phyloP scores from a whole-genome alignment of 2,329 filamentous ascomycete genomes.

The Nigrospora osmanthi region DNA sequence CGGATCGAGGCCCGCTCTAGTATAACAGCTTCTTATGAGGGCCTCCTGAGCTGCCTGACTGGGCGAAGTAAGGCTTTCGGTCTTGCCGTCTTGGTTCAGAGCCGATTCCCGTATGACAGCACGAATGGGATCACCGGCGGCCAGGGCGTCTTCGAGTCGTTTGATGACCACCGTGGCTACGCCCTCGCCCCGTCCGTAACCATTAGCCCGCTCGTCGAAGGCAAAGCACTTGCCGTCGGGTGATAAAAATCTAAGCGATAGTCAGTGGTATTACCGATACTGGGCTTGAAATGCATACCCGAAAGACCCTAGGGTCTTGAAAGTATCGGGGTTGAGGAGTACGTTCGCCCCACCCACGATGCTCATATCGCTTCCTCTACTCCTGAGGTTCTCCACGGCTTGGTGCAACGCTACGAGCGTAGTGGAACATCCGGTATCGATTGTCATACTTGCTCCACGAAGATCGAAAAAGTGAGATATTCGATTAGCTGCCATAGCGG shows the following conservation, averaged over 20 bases:
- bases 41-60: conserved; percentile 11
- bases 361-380: conserved; percentile 9
- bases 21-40: conserved; percentile 9
- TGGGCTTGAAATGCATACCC: no score
- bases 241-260: conserved; percentile 33
- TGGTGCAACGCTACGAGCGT: conserved; percentile 18
- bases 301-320: conserved; percentile 37
- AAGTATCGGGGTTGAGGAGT: conserved; percentile 14
- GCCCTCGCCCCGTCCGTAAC: conserved; percentile 35
- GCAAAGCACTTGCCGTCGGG: conserved; percentile 15
- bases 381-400: background rate
- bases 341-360: conserved; percentile 17
- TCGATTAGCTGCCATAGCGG: conserved; percentile 13
- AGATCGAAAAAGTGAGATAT: conserved; percentile 21
- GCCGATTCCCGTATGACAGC: conserved; percentile 17
- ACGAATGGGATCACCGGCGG: conserved; percentile 22
- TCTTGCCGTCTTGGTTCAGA: conserved; percentile 11
- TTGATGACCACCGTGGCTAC: conserved; percentile 41
- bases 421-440: conserved; percentile 27
- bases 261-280: no score
- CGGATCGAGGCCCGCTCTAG: conserved; percentile 28
- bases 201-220: background rate
- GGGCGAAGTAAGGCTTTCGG: conserved; percentile 7
- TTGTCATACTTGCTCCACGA: conserved; percentile 18
- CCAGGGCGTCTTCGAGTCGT: conserved; percentile 32